Evolutionary conservation across 192 early-diverging fungal species (phyloP).

Genomic region (Umbelopsis sp.): DNA sequence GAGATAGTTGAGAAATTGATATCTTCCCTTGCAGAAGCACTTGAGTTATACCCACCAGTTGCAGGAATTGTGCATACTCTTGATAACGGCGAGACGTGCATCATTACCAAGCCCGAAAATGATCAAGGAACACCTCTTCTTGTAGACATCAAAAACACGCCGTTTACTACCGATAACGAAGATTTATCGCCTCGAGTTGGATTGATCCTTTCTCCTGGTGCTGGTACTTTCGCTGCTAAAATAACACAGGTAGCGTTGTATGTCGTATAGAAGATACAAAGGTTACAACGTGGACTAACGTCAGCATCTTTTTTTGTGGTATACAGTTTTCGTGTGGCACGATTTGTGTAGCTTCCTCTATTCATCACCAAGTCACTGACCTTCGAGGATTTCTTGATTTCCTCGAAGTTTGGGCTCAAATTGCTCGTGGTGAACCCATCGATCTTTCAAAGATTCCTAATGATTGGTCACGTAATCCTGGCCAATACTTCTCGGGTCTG

Average conservation of each 20-base stretch:
- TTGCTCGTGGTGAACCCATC: constrained; percentile 35
- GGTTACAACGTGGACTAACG: constrained; percentile 3
- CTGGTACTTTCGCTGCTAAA: constrained; percentile 32
- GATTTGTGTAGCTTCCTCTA: constrained; percentile 33
- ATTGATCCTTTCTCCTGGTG: constrained; percentile 8
- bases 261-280: background rate
- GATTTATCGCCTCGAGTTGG: constrained; percentile 32
- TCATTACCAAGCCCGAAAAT: constrained; percentile 21
- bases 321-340: constrained; percentile 40
- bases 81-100: constrained; percentile 28
- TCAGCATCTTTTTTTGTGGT: background rate
- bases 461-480: constrained; percentile 41
- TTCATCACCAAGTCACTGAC: constrained; percentile 39
- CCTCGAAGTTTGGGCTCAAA: constrained; percentile 40
- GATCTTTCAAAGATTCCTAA: constrained; percentile 40
- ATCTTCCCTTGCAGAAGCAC: constrained; percentile 38
- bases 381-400: constrained; percentile 40
- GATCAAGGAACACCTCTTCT: constrained; percentile 33
- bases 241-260: constrained; percentile 32
- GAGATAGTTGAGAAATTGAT: constrained; percentile 38
- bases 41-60: constrained; percentile 44
- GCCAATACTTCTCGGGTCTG: constrained; percentile 33
- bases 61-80: constrained; percentile 31
- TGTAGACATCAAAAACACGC: constrained; percentile 34
- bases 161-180: constrained; percentile 25